Evolutionary conservation across 805 yeast genomes (phyloP).

Genomic region (Spathaspora sp.): DNA sequence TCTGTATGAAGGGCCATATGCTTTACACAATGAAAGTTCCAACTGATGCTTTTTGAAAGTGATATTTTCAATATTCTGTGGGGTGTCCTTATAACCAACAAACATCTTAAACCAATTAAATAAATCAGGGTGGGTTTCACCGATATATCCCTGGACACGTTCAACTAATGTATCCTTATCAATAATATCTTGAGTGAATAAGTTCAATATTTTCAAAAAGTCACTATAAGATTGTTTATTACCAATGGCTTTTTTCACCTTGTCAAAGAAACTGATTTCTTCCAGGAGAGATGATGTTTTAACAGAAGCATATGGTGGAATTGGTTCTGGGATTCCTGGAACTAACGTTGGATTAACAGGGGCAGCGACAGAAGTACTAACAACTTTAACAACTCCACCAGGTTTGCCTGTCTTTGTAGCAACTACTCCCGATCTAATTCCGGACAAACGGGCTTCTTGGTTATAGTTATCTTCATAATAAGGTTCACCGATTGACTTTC

Average conservation of each 20-base stretch:
- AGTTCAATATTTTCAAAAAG: slow-evolving; percentile 80
- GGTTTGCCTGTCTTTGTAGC: slow-evolving; percentile 15
- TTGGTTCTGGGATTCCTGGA: slow-evolving; percentile 85
- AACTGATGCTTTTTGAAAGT: slow-evolving; percentile 85
- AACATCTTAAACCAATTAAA: slow-evolving; percentile 89
- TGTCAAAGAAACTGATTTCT: slow-evolving; percentile 88
- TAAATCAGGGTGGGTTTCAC: slow-evolving; percentile 68
- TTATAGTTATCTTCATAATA: slow-evolving; percentile 31
- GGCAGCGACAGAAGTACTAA: slow-evolving; percentile 22
- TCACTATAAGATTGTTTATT: slow-evolving; percentile 90
- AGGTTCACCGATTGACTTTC: slow-evolving; percentile 24
- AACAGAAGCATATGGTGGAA: slow-evolving; percentile 42
- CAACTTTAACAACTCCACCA: slow-evolving; percentile 19
- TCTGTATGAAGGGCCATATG: slow-evolving; percentile 94
- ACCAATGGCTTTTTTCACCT: slow-evolving; percentile 82
- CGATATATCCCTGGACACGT: slow-evolving; percentile 81
- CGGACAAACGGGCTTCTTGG: slow-evolving; percentile 46
- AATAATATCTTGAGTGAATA: slow-evolving; percentile 87
- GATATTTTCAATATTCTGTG: slow-evolving; percentile 84
- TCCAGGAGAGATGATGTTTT: slow-evolving; percentile 65
- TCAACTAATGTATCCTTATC: slow-evolving; percentile 79
- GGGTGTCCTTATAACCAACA: slow-evolving; percentile 84
- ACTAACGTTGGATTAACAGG: slow-evolving; percentile 61
- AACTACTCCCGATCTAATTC: slow-evolving; percentile 35
- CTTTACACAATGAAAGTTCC: slow-evolving; percentile 85